These are phyloP conservation scores for Saksenaea oblongispora DNA, from an alignment of 371 early-diverging fungal genomes.

Conservation along the genomic window DNA sequence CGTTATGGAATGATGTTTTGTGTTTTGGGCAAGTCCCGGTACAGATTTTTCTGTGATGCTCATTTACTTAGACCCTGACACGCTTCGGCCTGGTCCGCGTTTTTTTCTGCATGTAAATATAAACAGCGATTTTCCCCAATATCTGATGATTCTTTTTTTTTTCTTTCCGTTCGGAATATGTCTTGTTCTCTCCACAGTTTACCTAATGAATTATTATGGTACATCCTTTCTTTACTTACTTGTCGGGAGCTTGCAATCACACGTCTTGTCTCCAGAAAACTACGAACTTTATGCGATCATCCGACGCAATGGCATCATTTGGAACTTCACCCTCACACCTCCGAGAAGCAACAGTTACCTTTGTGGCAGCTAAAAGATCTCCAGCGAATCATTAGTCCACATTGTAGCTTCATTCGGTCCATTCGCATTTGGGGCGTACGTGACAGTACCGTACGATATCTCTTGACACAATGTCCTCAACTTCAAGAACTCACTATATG, in stretches of 20 bases:
- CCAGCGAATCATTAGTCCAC: conserved; percentile 18
- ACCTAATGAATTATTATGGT: conserved; percentile 22
- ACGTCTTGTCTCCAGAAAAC: conserved; percentile 13
- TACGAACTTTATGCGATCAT: conserved; percentile 12
- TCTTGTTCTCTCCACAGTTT: conserved; percentile 7
- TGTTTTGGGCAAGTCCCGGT: neutral
- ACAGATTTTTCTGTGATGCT: neutral
- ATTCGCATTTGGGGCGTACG: conserved; percentile 31
- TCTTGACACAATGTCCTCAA: conserved; percentile 26
- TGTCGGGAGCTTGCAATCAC: conserved; percentile 17
- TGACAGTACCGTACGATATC: conserved; percentile 29
- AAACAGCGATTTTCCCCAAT: neutral
- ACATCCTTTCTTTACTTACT: conserved; percentile 14
- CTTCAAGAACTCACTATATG: conserved; percentile 24
- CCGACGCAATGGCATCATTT: conserved; percentile 11
- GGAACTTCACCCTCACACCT: neutral
- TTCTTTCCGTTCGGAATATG: conserved; percentile 4
- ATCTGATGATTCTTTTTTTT: neutral
- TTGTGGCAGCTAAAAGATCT: conserved; percentile 26
- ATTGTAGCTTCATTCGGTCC: conserved; percentile 23
- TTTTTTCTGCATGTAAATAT: conserved; percentile 2
- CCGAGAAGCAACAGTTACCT: neutral
- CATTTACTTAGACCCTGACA: neutral
- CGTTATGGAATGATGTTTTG: conserved; percentile 1
- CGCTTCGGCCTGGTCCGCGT: conserved; percentile 1